These are phyloP conservation scores for Pseudogymnoascus sp. DNA, from an alignment of 2,329 filamentous ascomycete genomes.

Conservation along the genomic window DNA sequence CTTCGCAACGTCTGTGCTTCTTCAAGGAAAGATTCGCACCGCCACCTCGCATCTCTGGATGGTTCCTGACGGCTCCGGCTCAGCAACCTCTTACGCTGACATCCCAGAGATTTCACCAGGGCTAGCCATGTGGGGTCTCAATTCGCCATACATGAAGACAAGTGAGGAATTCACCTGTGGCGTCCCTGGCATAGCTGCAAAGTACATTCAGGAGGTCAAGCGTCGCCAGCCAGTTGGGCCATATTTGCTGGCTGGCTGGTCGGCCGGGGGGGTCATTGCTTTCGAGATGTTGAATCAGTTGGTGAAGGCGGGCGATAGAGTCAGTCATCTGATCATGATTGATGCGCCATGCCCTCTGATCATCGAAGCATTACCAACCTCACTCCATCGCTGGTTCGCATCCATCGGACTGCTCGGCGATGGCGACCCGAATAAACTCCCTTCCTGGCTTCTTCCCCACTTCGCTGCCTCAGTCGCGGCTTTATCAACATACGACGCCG, in stretches of 20 bases:
- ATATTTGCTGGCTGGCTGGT: conserved; percentile 66
- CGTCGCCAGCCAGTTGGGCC: conserved; percentile 62
- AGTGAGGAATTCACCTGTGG: conserved; percentile 59
- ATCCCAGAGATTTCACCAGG: conserved; percentile 34
- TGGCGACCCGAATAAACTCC: conserved; percentile 52
- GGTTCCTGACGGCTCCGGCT: conserved; percentile 43
- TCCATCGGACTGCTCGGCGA: conserved; percentile 64
- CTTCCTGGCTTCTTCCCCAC: conserved; percentile 67
- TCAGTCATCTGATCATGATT: conserved; percentile 56
- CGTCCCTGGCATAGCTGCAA: conserved; percentile 56
- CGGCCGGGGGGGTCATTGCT: conserved; percentile 67
- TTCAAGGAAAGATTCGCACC: conserved; percentile 41
- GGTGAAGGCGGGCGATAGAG: conserved; percentile 46
- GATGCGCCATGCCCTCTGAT: conserved; percentile 61
- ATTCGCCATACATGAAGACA: conserved; percentile 65
- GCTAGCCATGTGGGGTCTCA: conserved; percentile 51
- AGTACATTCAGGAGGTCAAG: conserved; percentile 64
- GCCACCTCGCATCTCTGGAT: conserved; percentile 39
- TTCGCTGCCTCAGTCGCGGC: conserved; percentile 63
- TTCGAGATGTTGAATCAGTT: conserved; percentile 60
- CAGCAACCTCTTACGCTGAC: conserved; percentile 34
- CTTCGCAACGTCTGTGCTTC: conserved; percentile 29
- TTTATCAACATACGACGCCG: conserved; percentile 61
- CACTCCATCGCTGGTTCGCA: conserved; percentile 65
- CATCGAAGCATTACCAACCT: conserved; percentile 57